These are phyloP conservation scores for Fragosphaeria purpurea DNA, from an alignment of 2,329 filamentous ascomycete species.

Conservation along the genomic window DNA sequence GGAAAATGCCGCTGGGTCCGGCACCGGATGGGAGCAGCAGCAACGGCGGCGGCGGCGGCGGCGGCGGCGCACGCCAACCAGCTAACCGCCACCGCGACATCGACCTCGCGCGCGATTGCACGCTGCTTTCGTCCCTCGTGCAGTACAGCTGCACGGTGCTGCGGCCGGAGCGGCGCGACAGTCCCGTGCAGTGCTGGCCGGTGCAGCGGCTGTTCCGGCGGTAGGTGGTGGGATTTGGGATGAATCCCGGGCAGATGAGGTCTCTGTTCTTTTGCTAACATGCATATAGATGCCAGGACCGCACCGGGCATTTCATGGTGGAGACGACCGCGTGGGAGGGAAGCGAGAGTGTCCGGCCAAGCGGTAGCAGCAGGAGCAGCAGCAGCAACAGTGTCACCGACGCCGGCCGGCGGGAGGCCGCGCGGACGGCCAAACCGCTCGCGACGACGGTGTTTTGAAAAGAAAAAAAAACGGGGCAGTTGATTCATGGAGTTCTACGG, in stretches of 20 bases:
- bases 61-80: too few species aligned
- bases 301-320: constrained; percentile 46
- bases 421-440: too few species aligned
- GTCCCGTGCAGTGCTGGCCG: constrained; percentile 44
- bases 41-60: too few species aligned
- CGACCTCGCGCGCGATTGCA: constrained; percentile 41
- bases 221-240: constrained; percentile 28
- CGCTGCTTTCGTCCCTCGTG: constrained; percentile 42
- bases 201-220: constrained; percentile 50
- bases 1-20: constrained; percentile 31
- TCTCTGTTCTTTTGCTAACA: neutral
- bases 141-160: constrained; percentile 52
- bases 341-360: constrained; percentile 8
- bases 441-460: too few species aligned
- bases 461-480: too few species aligned
- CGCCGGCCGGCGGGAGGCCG: too few species aligned
- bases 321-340: constrained; percentile 57
- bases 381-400: neutral
- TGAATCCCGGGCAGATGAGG: too few species aligned
- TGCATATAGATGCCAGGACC: constrained; percentile 43
- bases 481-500: too few species aligned
- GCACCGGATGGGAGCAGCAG: too few species aligned
- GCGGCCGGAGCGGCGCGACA: constrained; percentile 33
- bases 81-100: constrained; percentile 22
- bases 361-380: neutral